phyloP scores from a whole-genome alignment of 2,329 filamentous ascomycete species.

The Sphaerulina musiva region DNA sequence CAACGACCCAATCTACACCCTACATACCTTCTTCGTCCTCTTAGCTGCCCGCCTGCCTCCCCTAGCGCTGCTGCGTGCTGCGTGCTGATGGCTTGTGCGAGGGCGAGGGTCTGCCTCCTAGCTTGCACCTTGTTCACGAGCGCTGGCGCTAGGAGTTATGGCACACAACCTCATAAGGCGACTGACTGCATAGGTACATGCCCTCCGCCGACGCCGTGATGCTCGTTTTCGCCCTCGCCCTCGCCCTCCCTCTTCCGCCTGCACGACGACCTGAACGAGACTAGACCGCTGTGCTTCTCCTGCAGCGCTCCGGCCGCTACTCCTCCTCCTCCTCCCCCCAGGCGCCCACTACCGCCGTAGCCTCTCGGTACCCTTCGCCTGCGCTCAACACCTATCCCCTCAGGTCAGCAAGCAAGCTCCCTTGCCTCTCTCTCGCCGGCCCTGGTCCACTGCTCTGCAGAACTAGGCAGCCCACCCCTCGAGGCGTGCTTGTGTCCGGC shows the following conservation, averaged over 20 bases:
- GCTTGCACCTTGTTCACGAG: conserved; percentile 4
- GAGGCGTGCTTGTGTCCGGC: conserved; percentile 2
- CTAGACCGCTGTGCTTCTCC: neutral
- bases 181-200: neutral
- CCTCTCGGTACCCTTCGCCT: neutral
- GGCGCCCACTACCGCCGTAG: neutral
- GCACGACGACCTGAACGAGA: neutral
- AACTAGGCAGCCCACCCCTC: neutral
- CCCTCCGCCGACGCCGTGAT: neutral
- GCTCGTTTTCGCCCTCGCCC: neutral
- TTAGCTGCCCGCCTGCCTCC: too few species aligned
- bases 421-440: neutral
- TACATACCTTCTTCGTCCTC: neutral
- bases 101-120: conserved; percentile 2
- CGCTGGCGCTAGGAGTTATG: neutral
- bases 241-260: neutral
- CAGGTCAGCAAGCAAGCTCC: neutral
- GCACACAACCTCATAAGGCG: neutral
- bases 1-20: conserved; percentile 2
- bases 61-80: neutral
- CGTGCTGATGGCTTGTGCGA: conserved; percentile 5
- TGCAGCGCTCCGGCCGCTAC: conserved; percentile 5
- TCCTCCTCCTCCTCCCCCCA: neutral
- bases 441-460: conserved; percentile 4
- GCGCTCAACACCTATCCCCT: neutral